Base-by-base conservation (phyloP, 441 rosid genomes). In the Melianthus villosus region DNA sequence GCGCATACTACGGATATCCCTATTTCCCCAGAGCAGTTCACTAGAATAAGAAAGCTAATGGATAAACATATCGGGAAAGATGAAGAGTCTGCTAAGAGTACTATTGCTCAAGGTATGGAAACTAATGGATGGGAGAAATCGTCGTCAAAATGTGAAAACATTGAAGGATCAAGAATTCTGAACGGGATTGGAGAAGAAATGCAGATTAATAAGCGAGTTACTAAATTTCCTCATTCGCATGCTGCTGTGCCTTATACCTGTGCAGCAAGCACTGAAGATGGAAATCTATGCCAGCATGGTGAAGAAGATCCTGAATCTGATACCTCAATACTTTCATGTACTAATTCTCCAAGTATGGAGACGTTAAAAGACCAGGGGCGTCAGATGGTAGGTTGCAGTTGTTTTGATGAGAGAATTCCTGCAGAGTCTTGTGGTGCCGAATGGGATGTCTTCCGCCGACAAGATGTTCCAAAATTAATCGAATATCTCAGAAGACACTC, bases 361-460 rank as follows among this genome's bases (percentile, higher is more conserved):
- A 50, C 66, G 40, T 59, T 64, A 25, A 62, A 56, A 49, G 56
- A 57, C 33, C 45, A 12, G 14, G 59, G 56, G 48, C 44, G 37
- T 34, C 36, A 48, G 38, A 30, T 49, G 19, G 70, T 70, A 31
- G 50, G 42, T 38, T 47, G 50, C 40, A 42, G 22, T 22, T 45
- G 46, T 35, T 42, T 44, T 27, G 46, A 37, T 14, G n/a, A n/a
- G n/a, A n/a, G n/a, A n/a, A n/a, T n/a, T n/a, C n/a, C n/a, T n/a
- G n/a, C n/a, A n/a, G 61, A 57, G 43, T 59, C 86, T 30, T 73
- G 69, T 39, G 93, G 98, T 60, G 91, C 82, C 22, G 76, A 57
- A 38, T 91, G 96, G 98, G 98, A 85, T 69, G 77, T 85, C 54
- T 91, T 85, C 50, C 86, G 79, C 46, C 73, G 76, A 51, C 81